Conservation (phyloP, 352 stramenopile species). For the Phytophthora macrochlamydospora region DNA sequence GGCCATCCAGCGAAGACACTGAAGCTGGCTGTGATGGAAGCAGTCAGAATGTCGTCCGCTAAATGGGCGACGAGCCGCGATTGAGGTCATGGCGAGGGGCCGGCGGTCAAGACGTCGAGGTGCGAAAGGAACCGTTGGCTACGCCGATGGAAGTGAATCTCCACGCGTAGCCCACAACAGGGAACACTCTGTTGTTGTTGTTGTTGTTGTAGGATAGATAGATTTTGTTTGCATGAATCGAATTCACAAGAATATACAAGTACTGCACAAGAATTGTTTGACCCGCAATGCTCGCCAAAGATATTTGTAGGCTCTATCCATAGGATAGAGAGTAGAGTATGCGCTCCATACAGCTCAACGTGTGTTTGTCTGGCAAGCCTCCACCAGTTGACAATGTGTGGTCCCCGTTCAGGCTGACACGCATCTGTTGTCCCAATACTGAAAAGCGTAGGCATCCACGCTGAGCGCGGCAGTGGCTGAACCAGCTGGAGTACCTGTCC, state of each 20-base stretch:
- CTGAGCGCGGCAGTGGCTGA: not conserved
- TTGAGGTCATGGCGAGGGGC: too few relatives aligned
- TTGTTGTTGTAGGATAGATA: too few relatives aligned
- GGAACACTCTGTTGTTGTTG: too few relatives aligned
- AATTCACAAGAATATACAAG: too few relatives aligned
- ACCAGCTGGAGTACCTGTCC: not conserved
- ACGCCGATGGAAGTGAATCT: too few relatives aligned
- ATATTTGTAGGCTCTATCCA: too few relatives aligned
- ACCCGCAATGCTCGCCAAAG: too few relatives aligned
- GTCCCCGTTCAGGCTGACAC: not conserved
- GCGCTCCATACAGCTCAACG: not conserved
- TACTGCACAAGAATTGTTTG: too few relatives aligned
- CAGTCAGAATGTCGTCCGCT: not conserved
- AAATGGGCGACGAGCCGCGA: not conserved
- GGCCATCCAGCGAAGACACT: not conserved
- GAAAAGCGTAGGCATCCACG: conserved; percentile 1
- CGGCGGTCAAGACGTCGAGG: too few relatives aligned
- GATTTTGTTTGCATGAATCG: too few relatives aligned
- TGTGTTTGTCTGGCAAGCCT: not conserved
- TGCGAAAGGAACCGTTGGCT: too few relatives aligned
- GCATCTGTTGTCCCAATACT: conserved; percentile 1
- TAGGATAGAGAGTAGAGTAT: not conserved
- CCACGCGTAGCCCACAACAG: too few relatives aligned
- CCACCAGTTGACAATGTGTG: not conserved
- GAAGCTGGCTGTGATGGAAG: conserved; percentile 1